phyloP scores from a whole-genome alignment of 1,139 yeast species.

The Hansenula lynferdii region DNA sequence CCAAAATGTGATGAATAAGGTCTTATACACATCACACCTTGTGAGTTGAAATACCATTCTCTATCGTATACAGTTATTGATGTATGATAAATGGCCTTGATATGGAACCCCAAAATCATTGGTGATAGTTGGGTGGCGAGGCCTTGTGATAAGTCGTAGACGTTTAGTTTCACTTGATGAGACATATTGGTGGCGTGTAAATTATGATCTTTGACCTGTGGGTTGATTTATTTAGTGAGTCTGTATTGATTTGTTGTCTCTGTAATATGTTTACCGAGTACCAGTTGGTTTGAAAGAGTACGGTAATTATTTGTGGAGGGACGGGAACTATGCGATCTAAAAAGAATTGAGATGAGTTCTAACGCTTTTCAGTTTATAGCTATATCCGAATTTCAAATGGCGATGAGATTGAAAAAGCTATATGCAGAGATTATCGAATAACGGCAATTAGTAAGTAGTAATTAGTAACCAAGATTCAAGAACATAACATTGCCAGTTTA shows the following conservation, averaged over 20 bases:
- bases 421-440: no score
- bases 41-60: slow-evolving; percentile 1
- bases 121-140: slow-evolving; percentile 1
- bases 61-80: not conserved
- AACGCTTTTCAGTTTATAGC: no score
- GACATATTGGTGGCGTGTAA: not conserved
- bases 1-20: slow-evolving; percentile 1
- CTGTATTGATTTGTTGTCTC: not conserved
- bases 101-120: not conserved
- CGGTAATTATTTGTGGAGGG: no score
- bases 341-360: no score
- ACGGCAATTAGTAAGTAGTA: no score
- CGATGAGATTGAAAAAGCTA: no score
- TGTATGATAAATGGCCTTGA: slow-evolving; percentile 1
- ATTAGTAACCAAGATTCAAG: no score
- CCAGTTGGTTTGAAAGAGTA: no score
- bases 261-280: no score
- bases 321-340: no score
- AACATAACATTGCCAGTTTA: no score
- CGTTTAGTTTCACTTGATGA: not conserved
- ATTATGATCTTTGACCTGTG: not conserved
- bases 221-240: not conserved
- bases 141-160: slow-evolving; percentile 1
- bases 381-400: no score
- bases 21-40: not conserved